Base-by-base conservation (phyloP, 495 filamentous ascomycete species). In the Aspergillus nanangensis region DNA sequence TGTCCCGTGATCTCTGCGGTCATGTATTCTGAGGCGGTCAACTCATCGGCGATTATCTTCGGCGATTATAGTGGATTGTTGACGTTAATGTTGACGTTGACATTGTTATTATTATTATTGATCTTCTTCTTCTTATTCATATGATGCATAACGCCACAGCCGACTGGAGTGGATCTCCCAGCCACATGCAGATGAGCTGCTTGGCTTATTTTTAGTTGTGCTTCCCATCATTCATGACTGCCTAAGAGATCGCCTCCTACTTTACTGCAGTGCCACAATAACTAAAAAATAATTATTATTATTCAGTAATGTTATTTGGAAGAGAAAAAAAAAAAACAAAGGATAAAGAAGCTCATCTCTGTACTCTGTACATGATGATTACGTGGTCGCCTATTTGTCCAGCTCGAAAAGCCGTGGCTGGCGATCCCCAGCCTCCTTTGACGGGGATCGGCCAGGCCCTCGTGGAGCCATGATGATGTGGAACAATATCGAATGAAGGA, bases 391-490 rank as follows among this genome's bases (percentile, higher is more conserved):
- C 33, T 20, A 23, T 15, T 32, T 41, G 21, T 21, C 31, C 4
- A 5, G 10, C 27, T 36, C 45, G 51, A 49, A 50, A 41, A n/a
- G 20, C 38, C 45, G 55, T 54, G 55, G 55, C 55, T 58, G 55
- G 55, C 19, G 29, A 40, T 29, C 43, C 50, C 56, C 53, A 56
- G 52, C 50, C 53, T 53, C 50, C 53, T 51, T 55, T 59, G 50
- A 46, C 38, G 38, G 46, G 46, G 36, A 46, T 50, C 52, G 37
- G 35, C 44, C 34, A 44, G 48, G 38, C 27, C 50, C 21, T 48
- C 32, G 38, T 50, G 51, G 49, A 46, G 44, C 44, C 47, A 47
- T 52, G 49, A 52, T 52, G 49, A 38, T 21, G 38, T 27, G 5
- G 18, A 39, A 20, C 20, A 10, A 20, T 22, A 18, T 21, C 22